Evolutionary conservation across 306 rosid species (phyloP).

Genomic region (Prunus mira): DNA sequence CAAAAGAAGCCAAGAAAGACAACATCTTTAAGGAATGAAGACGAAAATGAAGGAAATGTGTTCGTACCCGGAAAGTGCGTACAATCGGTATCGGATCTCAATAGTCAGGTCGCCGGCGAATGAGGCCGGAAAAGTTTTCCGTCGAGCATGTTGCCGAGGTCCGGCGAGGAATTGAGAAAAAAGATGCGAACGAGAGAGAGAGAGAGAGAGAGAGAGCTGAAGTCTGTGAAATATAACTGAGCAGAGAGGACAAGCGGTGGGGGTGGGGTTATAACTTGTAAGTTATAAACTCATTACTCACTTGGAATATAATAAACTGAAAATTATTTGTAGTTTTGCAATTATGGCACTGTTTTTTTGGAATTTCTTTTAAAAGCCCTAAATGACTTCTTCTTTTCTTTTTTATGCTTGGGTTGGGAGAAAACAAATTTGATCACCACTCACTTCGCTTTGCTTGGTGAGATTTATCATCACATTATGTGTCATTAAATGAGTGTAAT

Average conservation of each 20-base stretch:
- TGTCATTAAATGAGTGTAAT: no score
- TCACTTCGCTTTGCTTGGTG: no score
- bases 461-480: no score
- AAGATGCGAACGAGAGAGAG: neutral
- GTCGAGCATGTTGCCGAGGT: slow-evolving; percentile 42
- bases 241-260: neutral
- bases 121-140: slow-evolving; percentile 16
- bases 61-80: slow-evolving; percentile 37
- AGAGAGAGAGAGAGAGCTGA: neutral
- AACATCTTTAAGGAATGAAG: neutral
- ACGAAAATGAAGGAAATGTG: slow-evolving; percentile 11
- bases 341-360: neutral
- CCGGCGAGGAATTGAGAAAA: slow-evolving; percentile 18
- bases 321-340: neutral
- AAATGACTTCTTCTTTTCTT: no score
- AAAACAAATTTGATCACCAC: no score
- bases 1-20: slow-evolving; percentile 1
- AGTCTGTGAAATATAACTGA: slow-evolving; percentile 1
- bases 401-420: no score
- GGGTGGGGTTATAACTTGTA: neutral
- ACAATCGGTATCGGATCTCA: slow-evolving; percentile 43
- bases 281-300: neutral
- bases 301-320: neutral
- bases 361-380: neutral
- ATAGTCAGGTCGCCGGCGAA: slow-evolving; percentile 22